Evolutionary conservation across 2,329 filamentous ascomycete genomes (phyloP).

Genomic region (Fusarium neocosmosporiellum): DNA sequence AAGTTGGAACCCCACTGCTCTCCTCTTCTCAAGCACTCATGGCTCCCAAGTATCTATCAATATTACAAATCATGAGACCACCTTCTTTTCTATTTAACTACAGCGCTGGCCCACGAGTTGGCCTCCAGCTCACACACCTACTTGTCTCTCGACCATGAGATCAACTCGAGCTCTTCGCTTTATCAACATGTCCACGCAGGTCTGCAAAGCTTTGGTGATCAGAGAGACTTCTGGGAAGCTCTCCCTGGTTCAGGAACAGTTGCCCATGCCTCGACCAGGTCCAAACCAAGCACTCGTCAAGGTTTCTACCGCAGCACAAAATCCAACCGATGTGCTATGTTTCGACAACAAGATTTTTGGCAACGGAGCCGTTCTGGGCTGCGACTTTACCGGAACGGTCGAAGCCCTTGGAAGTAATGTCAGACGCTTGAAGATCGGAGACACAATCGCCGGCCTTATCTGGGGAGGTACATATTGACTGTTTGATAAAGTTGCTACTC

Average conservation of each 20-base stretch:
- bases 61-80: not conserved
- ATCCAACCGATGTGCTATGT: constrained; percentile 45
- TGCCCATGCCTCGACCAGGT: not conserved
- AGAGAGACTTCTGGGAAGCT: not conserved
- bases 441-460: constrained; percentile 35
- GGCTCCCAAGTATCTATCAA: not conserved
- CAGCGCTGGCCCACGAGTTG: not conserved
- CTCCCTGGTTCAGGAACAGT: not conserved
- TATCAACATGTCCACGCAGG: not conserved
- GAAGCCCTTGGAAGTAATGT: constrained; percentile 41
- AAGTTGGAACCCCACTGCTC: not conserved
- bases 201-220: not conserved
- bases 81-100: not conserved
- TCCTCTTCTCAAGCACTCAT: not conserved
- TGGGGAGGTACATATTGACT: constrained; percentile 39
- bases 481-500: not conserved
- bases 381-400: constrained; percentile 51
- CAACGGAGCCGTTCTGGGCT: constrained; percentile 48
- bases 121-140: not conserved
- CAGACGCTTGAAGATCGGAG: constrained; percentile 17
- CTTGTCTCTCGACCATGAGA: not conserved
- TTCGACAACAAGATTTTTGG: constrained; percentile 52
- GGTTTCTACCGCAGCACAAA: constrained; percentile 32
- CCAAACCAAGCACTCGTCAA: constrained; percentile 31
- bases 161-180: not conserved